A percentile compares a stretch with the other conserved stretches of the same genome.
These are phyloP conservation scores for Creolimax fragrantissima DNA, from an alignment of 78 protist genomes.

Conservation along the genomic window DNA sequence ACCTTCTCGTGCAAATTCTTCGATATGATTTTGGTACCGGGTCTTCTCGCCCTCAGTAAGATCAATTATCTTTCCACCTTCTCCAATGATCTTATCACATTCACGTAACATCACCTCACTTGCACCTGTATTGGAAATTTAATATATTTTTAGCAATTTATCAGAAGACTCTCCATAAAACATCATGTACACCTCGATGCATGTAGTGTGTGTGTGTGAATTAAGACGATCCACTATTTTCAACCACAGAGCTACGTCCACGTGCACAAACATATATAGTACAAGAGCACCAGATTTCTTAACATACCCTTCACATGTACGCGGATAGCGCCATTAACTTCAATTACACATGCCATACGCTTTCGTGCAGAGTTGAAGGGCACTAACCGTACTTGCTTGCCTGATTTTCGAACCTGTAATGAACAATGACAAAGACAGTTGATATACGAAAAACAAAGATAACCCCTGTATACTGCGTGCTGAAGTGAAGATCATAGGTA, in stretches of 20 bases:
- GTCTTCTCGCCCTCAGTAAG: conserved; percentile 19
- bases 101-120: conserved; percentile 49
- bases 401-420: no score
- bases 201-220: no score
- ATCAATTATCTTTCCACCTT: conserved; percentile 27
- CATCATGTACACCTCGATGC: no score
- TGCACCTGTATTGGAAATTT: conserved; percentile 73
- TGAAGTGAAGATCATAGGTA: no score
- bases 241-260: no score
- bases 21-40: background rate
- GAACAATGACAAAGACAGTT: no score
- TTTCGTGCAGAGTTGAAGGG: conserved; percentile 73
- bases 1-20: conserved; percentile 52
- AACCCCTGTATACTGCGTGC: no score
- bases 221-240: no score
- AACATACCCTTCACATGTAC: background rate
- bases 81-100: conserved; percentile 23
- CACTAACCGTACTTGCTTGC: conserved; percentile 21
- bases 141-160: conserved; percentile 27
- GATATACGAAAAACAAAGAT: no score
- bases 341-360: conserved; percentile 1
- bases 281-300: no score
- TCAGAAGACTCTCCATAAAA: no score
- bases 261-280: no score
- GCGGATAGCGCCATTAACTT: background rate